phyloP scores from a whole-genome alignment of 257 asterid genomes.

The Nicotiana tabacum region DNA sequence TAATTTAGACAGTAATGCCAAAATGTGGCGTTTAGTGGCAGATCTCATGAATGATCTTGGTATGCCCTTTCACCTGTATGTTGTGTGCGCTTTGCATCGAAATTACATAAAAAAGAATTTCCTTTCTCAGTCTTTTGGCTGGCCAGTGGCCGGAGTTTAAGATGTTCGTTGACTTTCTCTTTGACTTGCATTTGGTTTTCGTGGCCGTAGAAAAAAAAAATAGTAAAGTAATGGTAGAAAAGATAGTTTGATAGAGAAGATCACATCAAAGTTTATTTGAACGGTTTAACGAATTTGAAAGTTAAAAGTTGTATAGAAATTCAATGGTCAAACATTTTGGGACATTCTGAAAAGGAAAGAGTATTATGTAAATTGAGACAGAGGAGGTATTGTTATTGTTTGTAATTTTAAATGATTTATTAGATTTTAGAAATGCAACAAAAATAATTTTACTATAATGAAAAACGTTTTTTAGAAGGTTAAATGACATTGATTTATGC shows the following conservation, averaged over 20 bases:
- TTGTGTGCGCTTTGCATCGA: not conserved
- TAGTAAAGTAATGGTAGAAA: not conserved
- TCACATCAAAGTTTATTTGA: not conserved
- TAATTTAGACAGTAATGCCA: slow-evolving; percentile 90
- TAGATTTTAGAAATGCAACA: not conserved
- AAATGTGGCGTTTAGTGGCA: slow-evolving; percentile 99
- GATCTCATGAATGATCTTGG: slow-evolving; percentile 99
- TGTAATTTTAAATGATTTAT: not conserved
- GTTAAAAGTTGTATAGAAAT: not conserved
- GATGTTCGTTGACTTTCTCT: not conserved
- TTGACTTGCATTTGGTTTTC: not conserved
- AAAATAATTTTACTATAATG: not conserved
- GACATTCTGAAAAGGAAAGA: not conserved
- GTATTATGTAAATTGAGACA: not conserved
- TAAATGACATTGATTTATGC: not conserved
- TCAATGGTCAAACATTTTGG: not conserved
- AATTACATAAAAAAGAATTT: not conserved
- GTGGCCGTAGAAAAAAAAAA: not conserved
- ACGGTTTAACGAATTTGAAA: not conserved
- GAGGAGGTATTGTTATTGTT: not conserved
- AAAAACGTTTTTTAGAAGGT: not conserved
- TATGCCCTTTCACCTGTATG: slow-evolving; percentile 18
- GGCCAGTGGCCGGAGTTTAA: not conserved
- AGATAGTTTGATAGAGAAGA: not conserved
- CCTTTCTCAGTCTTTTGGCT: not conserved